Evolutionary conservation across 257 asterid species (phyloP).

Genomic region (Phtheirospermum japonicum): DNA sequence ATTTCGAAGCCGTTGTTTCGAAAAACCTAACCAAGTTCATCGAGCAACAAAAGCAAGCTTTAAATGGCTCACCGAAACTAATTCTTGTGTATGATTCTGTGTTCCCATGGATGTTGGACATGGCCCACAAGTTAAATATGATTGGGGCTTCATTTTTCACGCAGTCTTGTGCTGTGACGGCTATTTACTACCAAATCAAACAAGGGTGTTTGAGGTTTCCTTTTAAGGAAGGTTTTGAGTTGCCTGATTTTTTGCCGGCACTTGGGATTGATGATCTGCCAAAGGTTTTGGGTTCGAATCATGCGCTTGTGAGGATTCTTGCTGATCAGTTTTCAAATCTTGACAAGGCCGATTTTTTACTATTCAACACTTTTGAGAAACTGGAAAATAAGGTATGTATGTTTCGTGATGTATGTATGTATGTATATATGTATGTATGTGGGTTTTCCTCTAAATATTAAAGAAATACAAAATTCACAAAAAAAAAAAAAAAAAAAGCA

Average conservation of each 20-base stretch:
- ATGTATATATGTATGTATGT: no score
- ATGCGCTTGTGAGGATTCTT: conserved; percentile 3
- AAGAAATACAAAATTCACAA: no score
- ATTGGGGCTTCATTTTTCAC: conserved; percentile 40
- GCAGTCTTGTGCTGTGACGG: conserved; percentile 41
- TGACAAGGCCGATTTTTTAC: conserved; percentile 35
- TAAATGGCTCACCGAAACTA: conserved; percentile 4
- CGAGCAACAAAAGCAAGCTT: conserved; percentile 14
- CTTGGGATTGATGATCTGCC: conserved; percentile 38
- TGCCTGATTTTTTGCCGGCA: conserved; percentile 42
- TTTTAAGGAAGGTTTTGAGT: conserved; percentile 26
- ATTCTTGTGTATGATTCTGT: conserved; percentile 36
- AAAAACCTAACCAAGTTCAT: conserved; percentile 26
- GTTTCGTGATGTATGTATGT: no score
- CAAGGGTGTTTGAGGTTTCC: conserved; percentile 33
- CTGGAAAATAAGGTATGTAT: conserved; percentile 34
- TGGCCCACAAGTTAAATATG: conserved; percentile 31
- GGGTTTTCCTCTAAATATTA: no score
- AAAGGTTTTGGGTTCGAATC: conserved; percentile 9
- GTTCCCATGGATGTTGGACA: conserved; percentile 37
- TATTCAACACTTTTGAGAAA: conserved; percentile 42
- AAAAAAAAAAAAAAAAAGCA: no score
- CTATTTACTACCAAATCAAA: conserved; percentile 37
- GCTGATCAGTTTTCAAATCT: conserved; percentile 32
- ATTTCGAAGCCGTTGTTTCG: conserved; percentile 18